phyloP scores from a whole-genome alignment of 176 grass and related monocot genomes.

The Hordeum vulgare region DNA sequence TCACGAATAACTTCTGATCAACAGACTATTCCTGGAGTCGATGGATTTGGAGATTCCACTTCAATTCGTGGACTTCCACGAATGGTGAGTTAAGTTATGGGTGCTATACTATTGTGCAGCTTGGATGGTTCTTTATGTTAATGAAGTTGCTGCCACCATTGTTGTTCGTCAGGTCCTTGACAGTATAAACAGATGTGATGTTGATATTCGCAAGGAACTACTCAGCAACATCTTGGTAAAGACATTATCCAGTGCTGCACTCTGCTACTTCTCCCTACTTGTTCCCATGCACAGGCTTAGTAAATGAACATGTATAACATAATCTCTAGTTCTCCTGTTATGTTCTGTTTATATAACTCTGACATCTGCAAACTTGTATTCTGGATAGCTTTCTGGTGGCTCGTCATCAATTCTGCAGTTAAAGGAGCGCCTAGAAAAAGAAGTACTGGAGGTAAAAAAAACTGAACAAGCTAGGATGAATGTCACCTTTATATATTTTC shows the following conservation, averaged over 20 bases:
- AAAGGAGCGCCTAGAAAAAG: slow-evolving; percentile 97
- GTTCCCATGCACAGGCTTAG: neutral
- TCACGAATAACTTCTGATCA: slow-evolving; percentile 6
- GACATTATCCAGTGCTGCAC: neutral
- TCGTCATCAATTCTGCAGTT: slow-evolving; percentile 94
- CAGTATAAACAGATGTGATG: slow-evolving; percentile 93
- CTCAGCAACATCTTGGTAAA: slow-evolving; percentile 98
- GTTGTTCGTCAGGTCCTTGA: slow-evolving; percentile 73
- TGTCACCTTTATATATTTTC: neutral
- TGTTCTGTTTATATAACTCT: slow-evolving; percentile 5
- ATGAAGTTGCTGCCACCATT: slow-evolving; percentile 12
- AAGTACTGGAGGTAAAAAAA: slow-evolving; percentile 75
- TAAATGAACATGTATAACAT: neutral
- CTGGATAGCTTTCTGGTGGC: slow-evolving; percentile 88
- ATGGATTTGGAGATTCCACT: slow-evolving; percentile 62
- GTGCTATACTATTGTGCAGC: neutral
- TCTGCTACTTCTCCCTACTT: neutral
- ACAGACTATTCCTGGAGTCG: slow-evolving; percentile 84
- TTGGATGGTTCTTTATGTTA: slow-evolving; percentile 10
- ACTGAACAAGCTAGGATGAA: neutral
- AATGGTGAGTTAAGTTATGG: slow-evolving; percentile 57
- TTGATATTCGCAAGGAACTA: slow-evolving; percentile 91
- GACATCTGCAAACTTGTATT: slow-evolving; percentile 22
- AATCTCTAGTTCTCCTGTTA: neutral
- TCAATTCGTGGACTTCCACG: slow-evolving; percentile 61